These are phyloP conservation scores for Coelastrella sp. DNA, from an alignment of 139 green algal species.

Conservation along the genomic window DNA sequence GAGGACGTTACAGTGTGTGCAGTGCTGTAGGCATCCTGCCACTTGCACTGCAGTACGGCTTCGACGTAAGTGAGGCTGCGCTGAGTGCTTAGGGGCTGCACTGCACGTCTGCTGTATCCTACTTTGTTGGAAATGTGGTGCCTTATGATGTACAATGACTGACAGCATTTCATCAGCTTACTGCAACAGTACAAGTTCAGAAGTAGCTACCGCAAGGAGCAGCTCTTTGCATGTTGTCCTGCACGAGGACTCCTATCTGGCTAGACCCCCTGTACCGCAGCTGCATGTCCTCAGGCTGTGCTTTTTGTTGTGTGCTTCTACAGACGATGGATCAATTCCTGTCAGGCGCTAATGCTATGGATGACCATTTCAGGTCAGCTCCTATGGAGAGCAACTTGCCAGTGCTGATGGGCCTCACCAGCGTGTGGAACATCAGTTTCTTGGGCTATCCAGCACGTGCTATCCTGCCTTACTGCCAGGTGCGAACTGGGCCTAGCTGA, in stretches of 20 bases:
- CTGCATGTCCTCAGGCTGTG: neutral
- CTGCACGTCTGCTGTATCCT: too few species aligned
- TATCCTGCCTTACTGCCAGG: conserved; percentile 98
- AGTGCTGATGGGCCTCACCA: conserved; percentile 92
- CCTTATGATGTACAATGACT: neutral
- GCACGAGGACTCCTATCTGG: too few species aligned
- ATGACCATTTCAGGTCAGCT: conserved; percentile 91
- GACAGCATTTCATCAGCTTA: too few species aligned
- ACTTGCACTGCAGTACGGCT: conserved; percentile 97
- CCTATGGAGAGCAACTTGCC: conserved; percentile 96
- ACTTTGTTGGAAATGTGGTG: neutral
- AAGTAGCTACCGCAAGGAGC: too few species aligned
- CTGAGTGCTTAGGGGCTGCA: conserved; percentile 52
- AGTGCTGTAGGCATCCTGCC: conserved; percentile 97
- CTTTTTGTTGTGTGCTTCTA: neutral
- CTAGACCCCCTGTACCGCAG: too few species aligned
- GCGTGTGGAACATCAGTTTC: conserved; percentile 98
- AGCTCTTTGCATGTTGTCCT: too few species aligned
- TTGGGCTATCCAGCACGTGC: conserved; percentile 90
- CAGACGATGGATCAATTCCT: conserved; percentile 84
- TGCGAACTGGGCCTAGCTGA: conserved; percentile 4
- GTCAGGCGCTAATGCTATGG: conserved; percentile 87
- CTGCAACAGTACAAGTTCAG: too few species aligned
- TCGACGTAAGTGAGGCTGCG: conserved; percentile 81
- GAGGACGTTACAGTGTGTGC: conserved; percentile 97